These are phyloP conservation scores for Iris macrosiphon DNA, from an alignment of 106 monocot species.

Conservation along the genomic window DNA sequence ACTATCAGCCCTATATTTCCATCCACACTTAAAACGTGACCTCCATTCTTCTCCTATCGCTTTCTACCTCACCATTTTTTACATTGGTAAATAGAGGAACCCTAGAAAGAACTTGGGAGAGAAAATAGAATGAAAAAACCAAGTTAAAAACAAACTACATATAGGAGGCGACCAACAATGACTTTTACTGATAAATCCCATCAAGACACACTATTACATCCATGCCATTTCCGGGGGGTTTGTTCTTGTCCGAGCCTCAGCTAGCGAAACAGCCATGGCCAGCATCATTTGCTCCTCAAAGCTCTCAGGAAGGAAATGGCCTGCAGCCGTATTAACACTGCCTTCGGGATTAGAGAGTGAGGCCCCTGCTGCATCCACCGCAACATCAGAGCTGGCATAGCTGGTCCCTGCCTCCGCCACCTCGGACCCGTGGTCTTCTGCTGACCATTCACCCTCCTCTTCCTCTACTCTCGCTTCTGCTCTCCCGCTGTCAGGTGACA, in stretches of 20 bases:
- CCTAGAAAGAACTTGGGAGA: too few relatives aligned
- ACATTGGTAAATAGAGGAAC: too few relatives aligned
- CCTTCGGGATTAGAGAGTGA: slow-evolving; percentile 7
- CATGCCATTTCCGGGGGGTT: slow-evolving; percentile 19
- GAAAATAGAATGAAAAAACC: too few relatives aligned
- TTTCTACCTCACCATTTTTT: too few relatives aligned
- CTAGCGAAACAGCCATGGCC: slow-evolving; percentile 45
- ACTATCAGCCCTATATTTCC: too few relatives aligned
- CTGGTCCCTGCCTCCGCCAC: slow-evolving; percentile 40
- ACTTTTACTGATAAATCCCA: too few relatives aligned
- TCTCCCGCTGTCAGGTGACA: slow-evolving; percentile 12
- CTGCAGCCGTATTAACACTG: not conserved
- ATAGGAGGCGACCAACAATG: not conserved
- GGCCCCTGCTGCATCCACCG: slow-evolving; percentile 8
- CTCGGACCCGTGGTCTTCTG: slow-evolving; percentile 34
- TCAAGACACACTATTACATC: slow-evolving; percentile 15
- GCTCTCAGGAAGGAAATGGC: slow-evolving; percentile 26
- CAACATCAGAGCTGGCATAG: slow-evolving; percentile 25
- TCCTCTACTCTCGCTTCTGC: not conserved
- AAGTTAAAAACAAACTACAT: not conserved
- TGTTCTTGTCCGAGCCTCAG: slow-evolving; percentile 34
- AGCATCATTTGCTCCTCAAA: slow-evolving; percentile 70
- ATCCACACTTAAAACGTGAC: too few relatives aligned
- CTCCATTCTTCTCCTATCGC: too few relatives aligned
- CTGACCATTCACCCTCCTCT: slow-evolving; percentile 23